Conservation (phyloP, 805 yeast genomes). For the Candida xyloterini region DNA sequence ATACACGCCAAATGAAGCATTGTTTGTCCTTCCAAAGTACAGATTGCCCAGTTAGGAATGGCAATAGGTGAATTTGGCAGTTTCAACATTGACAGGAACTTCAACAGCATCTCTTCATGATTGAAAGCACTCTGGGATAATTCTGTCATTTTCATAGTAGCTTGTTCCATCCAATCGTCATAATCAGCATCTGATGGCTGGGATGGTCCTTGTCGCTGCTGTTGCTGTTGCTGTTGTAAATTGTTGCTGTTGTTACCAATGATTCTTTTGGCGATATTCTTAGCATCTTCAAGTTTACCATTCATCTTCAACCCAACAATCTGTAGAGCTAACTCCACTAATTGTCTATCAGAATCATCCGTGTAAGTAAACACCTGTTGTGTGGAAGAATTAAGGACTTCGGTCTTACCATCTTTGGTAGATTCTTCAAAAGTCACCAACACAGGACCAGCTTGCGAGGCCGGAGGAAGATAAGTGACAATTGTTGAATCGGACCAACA, state of each 20-base stretch:
- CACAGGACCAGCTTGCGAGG: constrained; percentile 86
- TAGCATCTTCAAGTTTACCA: constrained; percentile 92
- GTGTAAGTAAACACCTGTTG: constrained; percentile 81
- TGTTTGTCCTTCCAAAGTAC: constrained; percentile 82
- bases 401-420: constrained; percentile 13
- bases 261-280: constrained; percentile 86
- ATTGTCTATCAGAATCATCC: constrained; percentile 92
- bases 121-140: constrained; percentile 43
- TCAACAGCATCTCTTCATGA: constrained; percentile 48
- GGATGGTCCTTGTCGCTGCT: constrained; percentile 16
- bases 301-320: constrained; percentile 97
- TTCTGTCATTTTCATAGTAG: constrained; percentile 48
- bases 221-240: constrained; percentile 19
- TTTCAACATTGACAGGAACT: constrained; percentile 56
- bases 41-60: constrained; percentile 74
- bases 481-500: constrained; percentile 96
- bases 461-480: constrained; percentile 92
- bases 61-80: constrained; percentile 58
- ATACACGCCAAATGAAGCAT: constrained; percentile 82
- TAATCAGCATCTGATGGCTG: constrained; percentile 21
- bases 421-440: constrained; percentile 66
- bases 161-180: constrained; percentile 50
- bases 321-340: constrained; percentile 92
- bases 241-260: constrained; percentile 59
- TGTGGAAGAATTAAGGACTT: constrained; percentile 21